Evolutionary conservation across 73 alveolate genomes (phyloP), one percentile per base, ranked within the genome.

Genomic region (Loxodes magnus): DNA sequence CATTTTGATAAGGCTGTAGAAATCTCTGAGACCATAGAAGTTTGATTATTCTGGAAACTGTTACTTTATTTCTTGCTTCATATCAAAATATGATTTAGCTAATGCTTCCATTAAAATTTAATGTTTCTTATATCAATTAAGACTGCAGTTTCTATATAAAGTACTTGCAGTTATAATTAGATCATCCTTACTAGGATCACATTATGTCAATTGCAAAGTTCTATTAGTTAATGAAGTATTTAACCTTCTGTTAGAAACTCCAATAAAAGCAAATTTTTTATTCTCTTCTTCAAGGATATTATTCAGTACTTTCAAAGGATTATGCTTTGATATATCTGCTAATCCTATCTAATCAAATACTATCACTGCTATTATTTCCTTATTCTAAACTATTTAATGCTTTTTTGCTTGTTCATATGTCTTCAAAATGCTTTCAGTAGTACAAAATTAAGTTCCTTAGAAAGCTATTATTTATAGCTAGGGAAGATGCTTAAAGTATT

Each of bases 211-310:
- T n/a, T 67, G 67, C 33, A 69, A 51, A 33, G 78, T 69, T 48
- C 89, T 49, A 44, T 75, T 75, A 24, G 58, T 57, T 67, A 68
- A 68, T 21, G 83, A 66, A 4, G 84, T 75, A 42, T 75, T 84
- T 2, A 63, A 25, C 5, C 67, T 22, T 27, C 73, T 55, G 36
- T 63, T 63, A 21, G 77, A 55, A 63, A 53, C 56, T 30, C 53
- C 77, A 5, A 63, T 26, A 63, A 63, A 63, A 20, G 49, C 49
- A 7, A 68, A 59, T 31, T 67, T 67, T 25, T 21, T 29, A 6
- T 39, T 20, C 9, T 43, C 51, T 12, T 5, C 17, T 46, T 46
- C 59, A 7, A 46, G 39, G 2, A 46, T n/a, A 46, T 24, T 16
- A 2, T 46, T 37, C 5, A 46, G 26, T 1, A 56, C 70, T 43